These are phyloP conservation scores for Penicillium cinerascens DNA, from an alignment of 495 filamentous ascomycete species.

Conservation along the genomic window DNA sequence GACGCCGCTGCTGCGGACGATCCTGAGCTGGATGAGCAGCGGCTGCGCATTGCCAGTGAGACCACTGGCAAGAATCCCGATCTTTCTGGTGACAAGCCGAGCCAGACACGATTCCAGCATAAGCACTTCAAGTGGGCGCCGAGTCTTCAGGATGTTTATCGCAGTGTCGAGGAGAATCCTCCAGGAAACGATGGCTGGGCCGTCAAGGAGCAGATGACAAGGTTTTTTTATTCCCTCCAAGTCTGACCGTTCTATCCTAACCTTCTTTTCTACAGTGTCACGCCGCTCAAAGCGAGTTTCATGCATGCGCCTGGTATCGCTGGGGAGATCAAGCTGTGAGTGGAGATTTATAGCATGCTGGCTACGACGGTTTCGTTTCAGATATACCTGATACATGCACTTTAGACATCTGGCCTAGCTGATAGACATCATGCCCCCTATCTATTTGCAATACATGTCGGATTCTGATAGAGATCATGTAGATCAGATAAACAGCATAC, in stretches of 20 bases:
- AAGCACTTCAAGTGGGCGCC: conserved; percentile 96
- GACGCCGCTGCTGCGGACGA: conserved; percentile 40
- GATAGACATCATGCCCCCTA: conserved; percentile 23
- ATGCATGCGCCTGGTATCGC: conserved; percentile 68
- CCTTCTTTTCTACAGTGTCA: conserved; percentile 58
- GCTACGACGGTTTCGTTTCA: conserved; percentile 16
- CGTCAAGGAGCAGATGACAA: conserved; percentile 82
- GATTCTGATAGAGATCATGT: conserved; percentile 42
- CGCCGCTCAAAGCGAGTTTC: conserved; percentile 88
- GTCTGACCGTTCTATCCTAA: neutral
- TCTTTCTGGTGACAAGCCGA: conserved; percentile 31
- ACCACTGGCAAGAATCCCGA: neutral
- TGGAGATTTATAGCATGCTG: conserved; percentile 43
- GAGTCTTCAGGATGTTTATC: conserved; percentile 77
- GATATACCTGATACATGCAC: conserved; percentile 26
- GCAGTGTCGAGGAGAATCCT: conserved; percentile 70
- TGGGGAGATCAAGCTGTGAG: conserved; percentile 89
- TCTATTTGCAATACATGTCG: conserved; percentile 6
- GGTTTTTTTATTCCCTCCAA: conserved; percentile 50
- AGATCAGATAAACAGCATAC: conserved; percentile 39
- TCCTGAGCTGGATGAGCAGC: conserved; percentile 56
- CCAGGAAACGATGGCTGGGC: conserved; percentile 96
- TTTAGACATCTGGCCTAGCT: conserved; percentile 33
- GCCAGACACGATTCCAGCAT: conserved; percentile 51
- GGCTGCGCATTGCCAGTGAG: conserved; percentile 57